Percentiles rank a stretch among this genome's conserved stretches.
phyloP scores from a whole-genome alignment of 441 rosid species.

The Euphorbia neoarborescens region DNA sequence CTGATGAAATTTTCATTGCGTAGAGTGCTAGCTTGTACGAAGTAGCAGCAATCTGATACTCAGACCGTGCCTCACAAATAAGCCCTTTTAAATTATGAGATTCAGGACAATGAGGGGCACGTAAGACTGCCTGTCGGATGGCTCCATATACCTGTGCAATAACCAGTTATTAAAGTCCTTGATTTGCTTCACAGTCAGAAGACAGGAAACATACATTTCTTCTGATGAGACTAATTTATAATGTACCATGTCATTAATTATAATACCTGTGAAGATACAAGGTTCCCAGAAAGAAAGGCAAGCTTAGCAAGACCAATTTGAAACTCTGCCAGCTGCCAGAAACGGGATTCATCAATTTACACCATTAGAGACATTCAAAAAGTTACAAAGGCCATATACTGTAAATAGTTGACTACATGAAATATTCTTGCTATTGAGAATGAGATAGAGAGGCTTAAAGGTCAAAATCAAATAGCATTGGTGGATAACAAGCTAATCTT shows the following conservation, averaged over 20 bases:
- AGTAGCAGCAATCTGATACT: slow-evolving; percentile 53
- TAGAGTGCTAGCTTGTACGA: slow-evolving; percentile 60
- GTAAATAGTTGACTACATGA: background rate
- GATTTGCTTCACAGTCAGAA: background rate
- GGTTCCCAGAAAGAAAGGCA: slow-evolving; percentile 60
- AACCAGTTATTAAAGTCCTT: slow-evolving; percentile 17
- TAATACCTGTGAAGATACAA: slow-evolving; percentile 75
- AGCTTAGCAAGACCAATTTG: slow-evolving; percentile 86
- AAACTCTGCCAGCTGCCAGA: slow-evolving; percentile 76
- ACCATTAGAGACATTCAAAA: slow-evolving; percentile 4
- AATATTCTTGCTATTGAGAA: background rate
- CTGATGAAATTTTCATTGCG: slow-evolving; percentile 41
- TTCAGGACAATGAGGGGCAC: slow-evolving; percentile 68
- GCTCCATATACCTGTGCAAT: slow-evolving; percentile 70
- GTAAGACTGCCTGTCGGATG: slow-evolving; percentile 81
- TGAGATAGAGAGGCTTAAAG: background rate
- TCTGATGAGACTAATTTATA: background rate
- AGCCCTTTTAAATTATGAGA: slow-evolving; percentile 81
- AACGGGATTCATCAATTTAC: slow-evolving; percentile 15
- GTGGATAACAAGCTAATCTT: background rate
- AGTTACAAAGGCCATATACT: background rate
- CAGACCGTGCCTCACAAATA: slow-evolving; percentile 64
- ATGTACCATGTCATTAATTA: background rate
- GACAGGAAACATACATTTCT: background rate
- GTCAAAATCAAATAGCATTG: background rate